Evolutionary conservation across 352 stramenopile genomes (phyloP).

Genomic region (Phytophthora citrophthora): DNA sequence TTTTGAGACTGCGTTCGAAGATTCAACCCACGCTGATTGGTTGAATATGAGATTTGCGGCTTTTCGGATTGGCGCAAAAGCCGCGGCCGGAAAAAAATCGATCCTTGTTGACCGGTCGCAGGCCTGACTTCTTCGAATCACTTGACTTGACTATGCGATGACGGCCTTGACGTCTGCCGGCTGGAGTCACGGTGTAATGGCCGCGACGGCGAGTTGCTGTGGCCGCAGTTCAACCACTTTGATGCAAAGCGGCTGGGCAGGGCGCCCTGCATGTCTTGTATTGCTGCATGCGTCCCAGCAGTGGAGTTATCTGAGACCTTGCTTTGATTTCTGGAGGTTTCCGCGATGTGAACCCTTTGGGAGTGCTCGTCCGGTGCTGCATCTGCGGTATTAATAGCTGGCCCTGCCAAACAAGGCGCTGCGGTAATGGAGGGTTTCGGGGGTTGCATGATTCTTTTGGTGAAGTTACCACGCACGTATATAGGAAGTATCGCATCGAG

Average conservation of each 20-base stretch:
- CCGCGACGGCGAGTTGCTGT: no score
- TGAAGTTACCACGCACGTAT: no score
- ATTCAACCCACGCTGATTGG: slow-evolving; percentile 9
- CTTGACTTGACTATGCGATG: not conserved
- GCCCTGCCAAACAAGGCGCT: not conserved
- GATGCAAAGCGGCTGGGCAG: not conserved
- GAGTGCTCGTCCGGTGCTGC: not conserved
- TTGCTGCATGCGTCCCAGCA: not conserved
- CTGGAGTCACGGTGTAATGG: slow-evolving; percentile 5
- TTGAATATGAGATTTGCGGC: not conserved
- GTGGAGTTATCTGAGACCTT: not conserved
- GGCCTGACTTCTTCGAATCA: slow-evolving; percentile 10
- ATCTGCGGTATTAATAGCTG: not conserved
- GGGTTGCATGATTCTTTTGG: not conserved
- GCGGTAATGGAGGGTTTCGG: not conserved
- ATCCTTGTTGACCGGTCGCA: slow-evolving; percentile 9
- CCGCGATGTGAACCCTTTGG: not conserved
- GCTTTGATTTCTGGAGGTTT: not conserved
- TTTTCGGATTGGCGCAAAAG: slow-evolving; percentile 28
- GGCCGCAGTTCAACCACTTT: slow-evolving; percentile 10
- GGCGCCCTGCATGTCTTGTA: not conserved
- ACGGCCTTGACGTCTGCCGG: slow-evolving; percentile 2
- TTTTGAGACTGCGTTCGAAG: slow-evolving; percentile 12
- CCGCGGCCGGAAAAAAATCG: slow-evolving; percentile 18
- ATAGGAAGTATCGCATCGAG: not conserved